Evolutionary conservation across 129 eudicot species (phyloP).

Genomic region (Lactuca saligna): DNA sequence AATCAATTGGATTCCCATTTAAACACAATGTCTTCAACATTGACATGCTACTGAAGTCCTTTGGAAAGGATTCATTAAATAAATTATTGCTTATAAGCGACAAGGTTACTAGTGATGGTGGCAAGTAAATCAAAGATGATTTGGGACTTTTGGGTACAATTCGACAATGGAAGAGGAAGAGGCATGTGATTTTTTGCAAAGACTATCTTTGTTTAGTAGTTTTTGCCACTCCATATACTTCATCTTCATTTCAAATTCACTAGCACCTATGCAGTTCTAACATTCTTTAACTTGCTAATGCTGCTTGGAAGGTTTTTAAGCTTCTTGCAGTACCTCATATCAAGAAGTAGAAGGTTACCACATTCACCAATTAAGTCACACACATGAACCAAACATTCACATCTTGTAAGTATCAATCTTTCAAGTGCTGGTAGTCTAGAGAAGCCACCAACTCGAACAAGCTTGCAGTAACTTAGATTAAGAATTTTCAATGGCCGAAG

Average conservation of each 20-base stretch:
- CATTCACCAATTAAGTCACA: conserved; percentile 21
- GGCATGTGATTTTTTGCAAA: not conserved
- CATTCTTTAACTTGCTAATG: not conserved
- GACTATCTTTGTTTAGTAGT: not conserved
- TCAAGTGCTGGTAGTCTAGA: conserved; percentile 17
- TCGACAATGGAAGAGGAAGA: no score
- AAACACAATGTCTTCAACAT: conserved; percentile 6
- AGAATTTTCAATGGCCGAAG: conserved; percentile 18
- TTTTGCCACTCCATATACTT: not conserved
- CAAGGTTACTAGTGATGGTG: conserved; percentile 6
- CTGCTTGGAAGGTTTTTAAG: conserved; percentile 4
- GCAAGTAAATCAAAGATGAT: not conserved
- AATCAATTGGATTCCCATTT: conserved; percentile 15
- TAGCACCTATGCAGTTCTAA: not conserved
- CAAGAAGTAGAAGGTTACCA: not conserved
- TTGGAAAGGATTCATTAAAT: conserved; percentile 16
- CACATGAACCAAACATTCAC: conserved; percentile 11
- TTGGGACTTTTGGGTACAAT: no score
- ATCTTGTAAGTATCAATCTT: not conserved
- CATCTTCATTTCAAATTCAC: not conserved
- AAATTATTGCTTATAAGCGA: conserved; percentile 12
- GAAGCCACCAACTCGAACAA: conserved; percentile 6
- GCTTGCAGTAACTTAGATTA: conserved; percentile 7
- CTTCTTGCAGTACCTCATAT: conserved; percentile 8
- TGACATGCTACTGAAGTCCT: conserved; percentile 19